A percentile compares a stretch with the other conserved stretches of the same genome.
Evolutionary conservation across 257 asterid genomes (phyloP).

Genomic region (Nicotiana sylvestris): DNA sequence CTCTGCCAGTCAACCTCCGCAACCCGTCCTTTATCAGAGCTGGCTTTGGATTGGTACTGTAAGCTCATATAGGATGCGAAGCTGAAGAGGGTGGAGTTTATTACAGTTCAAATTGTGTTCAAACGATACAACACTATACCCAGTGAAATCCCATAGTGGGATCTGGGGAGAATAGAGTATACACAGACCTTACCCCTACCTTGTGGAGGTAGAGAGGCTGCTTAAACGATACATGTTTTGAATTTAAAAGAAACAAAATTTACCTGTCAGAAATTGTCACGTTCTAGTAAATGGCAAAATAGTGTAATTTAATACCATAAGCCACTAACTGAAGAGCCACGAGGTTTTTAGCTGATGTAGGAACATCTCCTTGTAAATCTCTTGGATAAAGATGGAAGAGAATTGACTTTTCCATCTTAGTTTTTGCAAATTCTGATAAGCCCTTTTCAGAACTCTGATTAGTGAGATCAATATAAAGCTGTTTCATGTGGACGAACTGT

Average conservation of each 20-base stretch:
- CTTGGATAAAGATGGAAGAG: neutral
- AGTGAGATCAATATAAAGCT: neutral
- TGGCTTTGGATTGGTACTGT: neutral
- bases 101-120: neutral
- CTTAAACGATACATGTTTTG: neutral
- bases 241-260: neutral
- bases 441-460: neutral
- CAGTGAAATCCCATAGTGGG: too few relatives aligned
- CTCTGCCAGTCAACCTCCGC: neutral
- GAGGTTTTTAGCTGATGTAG: neutral
- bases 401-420: neutral
- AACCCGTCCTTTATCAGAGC: neutral
- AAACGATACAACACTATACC: neutral
- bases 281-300: neutral
- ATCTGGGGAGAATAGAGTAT: too few relatives aligned
- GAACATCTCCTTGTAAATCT: constrained; percentile 2
- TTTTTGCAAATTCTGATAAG: neutral
- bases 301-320: neutral
- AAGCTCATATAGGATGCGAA: neutral
- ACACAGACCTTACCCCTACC: too few relatives aligned
- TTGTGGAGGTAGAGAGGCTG: too few relatives aligned
- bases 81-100: neutral
- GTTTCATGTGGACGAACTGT: neutral
- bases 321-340: neutral
- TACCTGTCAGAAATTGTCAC: neutral